Percentiles rank a stretch among this genome's conserved stretches.
Conservation (phyloP, 2,329 filamentous ascomycete genomes). For the Catunica adiposa region DNA sequence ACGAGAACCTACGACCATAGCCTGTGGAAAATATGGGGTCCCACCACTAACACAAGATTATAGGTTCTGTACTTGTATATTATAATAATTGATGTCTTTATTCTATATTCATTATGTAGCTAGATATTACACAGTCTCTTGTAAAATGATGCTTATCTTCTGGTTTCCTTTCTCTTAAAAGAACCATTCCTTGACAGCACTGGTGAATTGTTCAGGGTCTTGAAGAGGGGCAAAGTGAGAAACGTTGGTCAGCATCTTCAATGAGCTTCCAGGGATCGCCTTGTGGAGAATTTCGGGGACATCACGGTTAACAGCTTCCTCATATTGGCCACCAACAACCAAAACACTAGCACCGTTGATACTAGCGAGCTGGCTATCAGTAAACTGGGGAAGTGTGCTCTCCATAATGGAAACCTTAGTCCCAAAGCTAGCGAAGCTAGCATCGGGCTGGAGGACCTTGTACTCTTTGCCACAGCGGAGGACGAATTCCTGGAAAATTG, state of each 20-base stretch:
- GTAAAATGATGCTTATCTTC: neutral
- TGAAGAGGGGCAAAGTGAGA: conserved; percentile 29
- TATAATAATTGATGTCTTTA: neutral
- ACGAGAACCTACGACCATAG: no score
- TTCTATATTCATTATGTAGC: neutral
- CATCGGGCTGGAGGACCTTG: conserved; percentile 21
- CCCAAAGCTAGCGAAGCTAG: conserved; percentile 23
- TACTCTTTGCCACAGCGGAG: conserved; percentile 24
- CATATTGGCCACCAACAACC: conserved; percentile 21
- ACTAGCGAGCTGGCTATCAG: conserved; percentile 18
- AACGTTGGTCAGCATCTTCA: conserved; percentile 23
- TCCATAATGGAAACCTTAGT: conserved; percentile 24
- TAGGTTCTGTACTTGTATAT: no score
- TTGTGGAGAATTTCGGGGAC: conserved; percentile 22
- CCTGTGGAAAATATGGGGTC: no score
- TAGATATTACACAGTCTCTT: neutral
- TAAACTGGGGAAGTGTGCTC: conserved; percentile 22
- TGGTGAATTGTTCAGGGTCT: conserved; percentile 23
- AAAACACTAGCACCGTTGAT: conserved; percentile 20
- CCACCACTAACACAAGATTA: no score
- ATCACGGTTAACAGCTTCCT: conserved; percentile 26
- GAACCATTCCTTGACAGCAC: conserved; percentile 20
- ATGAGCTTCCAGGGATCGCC: conserved; percentile 23
- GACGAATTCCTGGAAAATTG: conserved; percentile 23
- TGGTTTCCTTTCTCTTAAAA: conserved; percentile 1